Evolutionary conservation across 2,329 filamentous ascomycete genomes (phyloP).

Genomic region (Botryotinia globosa): DNA sequence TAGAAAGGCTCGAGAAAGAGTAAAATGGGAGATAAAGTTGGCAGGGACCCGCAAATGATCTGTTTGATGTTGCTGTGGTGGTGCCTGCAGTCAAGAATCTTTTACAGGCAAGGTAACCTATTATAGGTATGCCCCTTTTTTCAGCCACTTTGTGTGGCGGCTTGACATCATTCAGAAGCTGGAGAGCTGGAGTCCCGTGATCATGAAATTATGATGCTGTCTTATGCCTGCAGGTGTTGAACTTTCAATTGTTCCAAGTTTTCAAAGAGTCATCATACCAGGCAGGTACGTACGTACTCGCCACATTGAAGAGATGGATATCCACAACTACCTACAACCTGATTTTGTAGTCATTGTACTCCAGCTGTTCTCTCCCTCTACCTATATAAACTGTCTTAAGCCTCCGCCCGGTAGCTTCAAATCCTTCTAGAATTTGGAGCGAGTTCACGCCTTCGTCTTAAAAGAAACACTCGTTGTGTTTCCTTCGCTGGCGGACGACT

Average conservation of each 20-base stretch:
- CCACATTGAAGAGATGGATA: background rate
- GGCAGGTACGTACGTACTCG: background rate
- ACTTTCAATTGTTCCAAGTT: background rate
- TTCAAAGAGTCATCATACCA: background rate
- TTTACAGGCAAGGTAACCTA: no score
- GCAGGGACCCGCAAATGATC: slow-evolving; percentile 6
- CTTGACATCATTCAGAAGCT: background rate
- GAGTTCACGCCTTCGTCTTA: background rate
- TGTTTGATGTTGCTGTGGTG: background rate
- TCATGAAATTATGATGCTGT: background rate
- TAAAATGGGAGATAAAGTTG: slow-evolving; percentile 9
- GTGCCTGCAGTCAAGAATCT: slow-evolving; percentile 5
- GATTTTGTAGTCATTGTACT: background rate
- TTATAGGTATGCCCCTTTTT: no score
- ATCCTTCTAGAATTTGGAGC: background rate
- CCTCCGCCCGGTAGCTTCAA: background rate
- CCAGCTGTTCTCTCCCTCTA: no score
- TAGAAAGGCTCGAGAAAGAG: background rate
- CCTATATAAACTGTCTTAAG: no score
- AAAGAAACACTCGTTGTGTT: background rate
- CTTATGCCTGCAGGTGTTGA: background rate
- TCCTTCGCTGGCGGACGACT: background rate
- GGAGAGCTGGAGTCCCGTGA: background rate
- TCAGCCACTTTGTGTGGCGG: slow-evolving; percentile 12
- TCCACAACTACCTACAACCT: background rate